Percentiles rank a stretch among this genome's conserved stretches.
phyloP scores from a whole-genome alignment of 129 eudicot species.

The Escallonia rubra region DNA sequence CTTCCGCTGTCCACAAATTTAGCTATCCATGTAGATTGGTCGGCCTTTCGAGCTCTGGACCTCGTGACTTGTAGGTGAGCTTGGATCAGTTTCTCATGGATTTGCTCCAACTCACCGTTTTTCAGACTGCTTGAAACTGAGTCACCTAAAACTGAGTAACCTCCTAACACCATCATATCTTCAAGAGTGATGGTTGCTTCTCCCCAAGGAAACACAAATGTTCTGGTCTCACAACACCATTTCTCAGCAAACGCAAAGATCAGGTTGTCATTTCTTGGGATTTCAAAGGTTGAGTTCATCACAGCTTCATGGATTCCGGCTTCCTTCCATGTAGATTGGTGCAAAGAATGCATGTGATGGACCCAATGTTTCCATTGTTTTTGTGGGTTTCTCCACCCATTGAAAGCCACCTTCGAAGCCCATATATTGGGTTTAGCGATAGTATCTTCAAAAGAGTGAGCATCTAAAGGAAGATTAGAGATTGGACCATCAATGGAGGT shows the following conservation, averaged over 20 bases:
- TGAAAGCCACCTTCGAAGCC: constrained; percentile 5
- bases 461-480: neutral
- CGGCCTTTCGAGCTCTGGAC: constrained; percentile 6
- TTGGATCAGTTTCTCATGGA: constrained; percentile 13
- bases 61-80: neutral
- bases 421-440: neutral
- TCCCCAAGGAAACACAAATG: constrained; percentile 45
- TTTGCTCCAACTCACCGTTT: neutral
- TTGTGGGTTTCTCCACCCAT: constrained; percentile 10
- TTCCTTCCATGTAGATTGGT: constrained; percentile 26
- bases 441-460: neutral
- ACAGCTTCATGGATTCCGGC: constrained; percentile 39
- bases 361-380: constrained; percentile 31
- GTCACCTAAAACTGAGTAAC: constrained; percentile 36
- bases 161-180: constrained; percentile 43
- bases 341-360: constrained; percentile 20
- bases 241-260: constrained; percentile 30
- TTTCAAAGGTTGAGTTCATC: constrained; percentile 15
- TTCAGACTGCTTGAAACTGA: constrained; percentile 14
- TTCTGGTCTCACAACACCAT: constrained; percentile 41
- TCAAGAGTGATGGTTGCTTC: constrained; percentile 46
- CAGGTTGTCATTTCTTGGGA: constrained; percentile 6
- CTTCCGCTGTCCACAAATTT: constrained; percentile 22
- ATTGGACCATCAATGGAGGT: constrained; percentile 9
- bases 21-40: constrained; percentile 21